Conservation (phyloP, 106 monocot genomes). For the Dactylorhiza incarnata region DNA sequence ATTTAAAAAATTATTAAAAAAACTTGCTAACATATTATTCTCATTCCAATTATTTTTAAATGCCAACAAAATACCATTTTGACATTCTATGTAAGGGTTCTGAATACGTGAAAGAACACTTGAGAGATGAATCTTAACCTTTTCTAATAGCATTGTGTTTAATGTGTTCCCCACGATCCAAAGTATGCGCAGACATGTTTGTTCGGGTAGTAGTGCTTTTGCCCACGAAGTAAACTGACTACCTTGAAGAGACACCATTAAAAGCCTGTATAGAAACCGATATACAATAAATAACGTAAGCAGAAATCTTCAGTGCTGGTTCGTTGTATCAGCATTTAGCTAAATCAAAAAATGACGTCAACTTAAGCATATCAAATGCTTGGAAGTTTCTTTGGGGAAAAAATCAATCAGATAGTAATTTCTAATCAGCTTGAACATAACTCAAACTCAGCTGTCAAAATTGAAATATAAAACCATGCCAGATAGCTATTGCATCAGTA, state of each 20-base stretch:
- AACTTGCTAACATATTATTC: not conserved
- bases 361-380: not conserved
- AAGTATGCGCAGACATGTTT: slow-evolving; percentile 46
- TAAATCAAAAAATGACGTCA: not conserved
- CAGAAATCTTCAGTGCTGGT: not conserved
- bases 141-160: slow-evolving; percentile 57
- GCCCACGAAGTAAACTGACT: slow-evolving; percentile 43
- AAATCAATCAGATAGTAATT: too few species aligned
- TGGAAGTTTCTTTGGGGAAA: too few species aligned
- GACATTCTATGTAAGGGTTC: not conserved
- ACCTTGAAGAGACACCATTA: slow-evolving; percentile 48
- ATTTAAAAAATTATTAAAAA: not conserved
- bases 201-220: slow-evolving; percentile 50
- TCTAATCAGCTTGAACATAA: too few species aligned
- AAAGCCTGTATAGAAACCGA: slow-evolving; percentile 33
- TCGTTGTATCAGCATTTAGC: not conserved
- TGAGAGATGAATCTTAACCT: slow-evolving; percentile 27
- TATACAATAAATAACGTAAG: not conserved
- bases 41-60: not conserved
- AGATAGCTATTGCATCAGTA: too few species aligned
- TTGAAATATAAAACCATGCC: too few species aligned
- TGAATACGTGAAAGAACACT: not conserved
- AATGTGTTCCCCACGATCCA: slow-evolving; percentile 92
- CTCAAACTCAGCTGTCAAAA: too few species aligned
- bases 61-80: not conserved